Conservation (phyloP, 2,329 filamentous ascomycete species). For the Corynespora cassiicola region DNA sequence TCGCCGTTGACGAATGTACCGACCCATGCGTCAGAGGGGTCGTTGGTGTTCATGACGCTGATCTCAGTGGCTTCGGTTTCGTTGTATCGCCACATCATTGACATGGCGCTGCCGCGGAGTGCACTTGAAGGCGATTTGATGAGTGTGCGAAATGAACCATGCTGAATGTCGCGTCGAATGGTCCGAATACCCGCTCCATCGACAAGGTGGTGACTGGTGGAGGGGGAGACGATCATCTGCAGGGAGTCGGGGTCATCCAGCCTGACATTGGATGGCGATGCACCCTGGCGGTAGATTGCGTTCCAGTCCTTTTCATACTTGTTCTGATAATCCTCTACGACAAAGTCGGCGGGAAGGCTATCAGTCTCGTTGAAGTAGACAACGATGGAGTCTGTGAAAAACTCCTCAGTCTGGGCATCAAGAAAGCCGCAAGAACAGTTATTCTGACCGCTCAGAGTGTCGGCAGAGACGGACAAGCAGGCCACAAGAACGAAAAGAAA, state of each 20-base stretch:
- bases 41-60: slow-evolving; percentile 54
- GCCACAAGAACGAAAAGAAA: slow-evolving; percentile 21
- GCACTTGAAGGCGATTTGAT: slow-evolving; percentile 49
- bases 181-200: slow-evolving; percentile 52
- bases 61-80: slow-evolving; percentile 51
- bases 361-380: slow-evolving; percentile 59
- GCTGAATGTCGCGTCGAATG: slow-evolving; percentile 53
- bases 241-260: slow-evolving; percentile 42
- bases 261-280: slow-evolving; percentile 48
- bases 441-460: slow-evolving; percentile 20
- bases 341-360: slow-evolving; percentile 43
- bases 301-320: slow-evolving; percentile 57
- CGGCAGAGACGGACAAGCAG: slow-evolving; percentile 19
- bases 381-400: slow-evolving; percentile 57
- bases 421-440: slow-evolving; percentile 57
- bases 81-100: slow-evolving; percentile 56
- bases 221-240: slow-evolving; percentile 42
- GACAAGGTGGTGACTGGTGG: slow-evolving; percentile 49
- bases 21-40: slow-evolving; percentile 46
- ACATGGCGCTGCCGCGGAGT: slow-evolving; percentile 50
- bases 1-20: slow-evolving; percentile 48
- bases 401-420: slow-evolving; percentile 43
- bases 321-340: slow-evolving; percentile 50
- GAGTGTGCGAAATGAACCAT: slow-evolving; percentile 54
- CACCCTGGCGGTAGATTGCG: slow-evolving; percentile 52